Base-by-base conservation (phyloP, 768 basidiomycete species). In the Russula lepida region DNA sequence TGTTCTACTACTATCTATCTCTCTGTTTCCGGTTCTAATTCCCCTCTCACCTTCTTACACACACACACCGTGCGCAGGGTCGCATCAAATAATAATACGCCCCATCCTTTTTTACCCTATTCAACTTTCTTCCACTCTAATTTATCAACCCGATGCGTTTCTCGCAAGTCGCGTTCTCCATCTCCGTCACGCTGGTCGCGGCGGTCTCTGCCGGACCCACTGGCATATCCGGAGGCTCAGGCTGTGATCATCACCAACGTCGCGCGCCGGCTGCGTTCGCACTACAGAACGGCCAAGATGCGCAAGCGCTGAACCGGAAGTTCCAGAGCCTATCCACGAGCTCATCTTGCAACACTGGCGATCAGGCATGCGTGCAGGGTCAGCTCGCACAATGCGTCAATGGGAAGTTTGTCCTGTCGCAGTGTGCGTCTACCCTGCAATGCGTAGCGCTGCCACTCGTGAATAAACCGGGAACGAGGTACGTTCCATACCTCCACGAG, bases 331-430 rank as follows among this genome's bases (percentile, higher is more conserved):
- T 69, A n/a, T 54, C 61, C 11, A n/a, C 65, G 8, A 72, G 52
- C 70, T 75, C 58, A 66, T 65, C 67, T 48, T 76, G 64, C 68
- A 76, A 43, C 66, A 70, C 47, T 67, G 77, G 76, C 70, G 66
- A 69, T 58, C 25, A 59, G 21, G 59, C 60, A 23, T 65, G 62
- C 61, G 49, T 68, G 17, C 1, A 53, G 7, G 62, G 57, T 44
- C 35, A 55, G 25, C 56, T 69, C 46, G 69, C 65, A 9, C 57
- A 63, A 17, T 74, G 72, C 56, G 63, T 32, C 32, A 37, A 37
- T 48, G 60, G 60, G 27, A 58, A 67, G 47, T 68, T 71, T 53
- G 58, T 12, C 19, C 23, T 63, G 21, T 41, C 54, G 1, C 28
- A 64, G 2, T 71, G 70, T 37, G 37, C 56, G 1, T 54, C 37